These are phyloP conservation scores for Zopfia rhizophila DNA, from an alignment of 2,329 filamentous ascomycete genomes.

Conservation along the genomic window DNA sequence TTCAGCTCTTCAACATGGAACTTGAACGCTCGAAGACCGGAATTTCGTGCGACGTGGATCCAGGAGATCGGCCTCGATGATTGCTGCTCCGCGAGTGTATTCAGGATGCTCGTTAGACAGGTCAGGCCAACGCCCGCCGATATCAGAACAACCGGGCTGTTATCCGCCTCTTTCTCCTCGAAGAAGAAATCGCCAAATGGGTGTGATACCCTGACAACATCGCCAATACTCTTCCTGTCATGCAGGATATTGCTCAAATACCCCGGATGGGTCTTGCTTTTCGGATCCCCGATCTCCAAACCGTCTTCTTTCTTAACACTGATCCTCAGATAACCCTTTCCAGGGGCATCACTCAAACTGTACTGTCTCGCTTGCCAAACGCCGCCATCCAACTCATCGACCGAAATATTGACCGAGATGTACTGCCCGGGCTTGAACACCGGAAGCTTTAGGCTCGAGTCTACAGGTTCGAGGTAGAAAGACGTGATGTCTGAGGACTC, in stretches of 20 bases:
- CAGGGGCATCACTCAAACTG: slow-evolving; percentile 74
- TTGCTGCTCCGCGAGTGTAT: slow-evolving; percentile 55
- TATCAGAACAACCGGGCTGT: slow-evolving; percentile 70
- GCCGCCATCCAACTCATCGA: slow-evolving; percentile 60
- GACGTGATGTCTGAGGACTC: slow-evolving; percentile 76
- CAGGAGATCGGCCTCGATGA: slow-evolving; percentile 65
- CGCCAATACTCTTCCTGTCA: slow-evolving; percentile 68
- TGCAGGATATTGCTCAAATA: slow-evolving; percentile 77
- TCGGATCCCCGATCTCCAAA: slow-evolving; percentile 57
- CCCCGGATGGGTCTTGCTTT: slow-evolving; percentile 65
- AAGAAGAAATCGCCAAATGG: slow-evolving; percentile 72
- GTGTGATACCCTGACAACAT: slow-evolving; percentile 72
- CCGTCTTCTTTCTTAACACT: slow-evolving; percentile 75
- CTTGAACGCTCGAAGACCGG: slow-evolving; percentile 66
- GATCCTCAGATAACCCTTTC: slow-evolving; percentile 72
- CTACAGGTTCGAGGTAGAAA: slow-evolving; percentile 74
- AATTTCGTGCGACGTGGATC: slow-evolving; percentile 69
- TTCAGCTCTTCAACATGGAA: slow-evolving; percentile 59
- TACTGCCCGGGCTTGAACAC: slow-evolving; percentile 77
- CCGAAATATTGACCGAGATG: slow-evolving; percentile 69
- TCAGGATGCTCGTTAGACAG: slow-evolving; percentile 73
- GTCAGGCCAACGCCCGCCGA: slow-evolving; percentile 76
- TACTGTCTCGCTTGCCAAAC: slow-evolving; percentile 76
- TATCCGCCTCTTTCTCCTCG: slow-evolving; percentile 56
- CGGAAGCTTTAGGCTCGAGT: slow-evolving; percentile 69